phyloP scores from a whole-genome alignment of 2,329 filamentous ascomycete genomes.

The Bipolaris cookei region DNA sequence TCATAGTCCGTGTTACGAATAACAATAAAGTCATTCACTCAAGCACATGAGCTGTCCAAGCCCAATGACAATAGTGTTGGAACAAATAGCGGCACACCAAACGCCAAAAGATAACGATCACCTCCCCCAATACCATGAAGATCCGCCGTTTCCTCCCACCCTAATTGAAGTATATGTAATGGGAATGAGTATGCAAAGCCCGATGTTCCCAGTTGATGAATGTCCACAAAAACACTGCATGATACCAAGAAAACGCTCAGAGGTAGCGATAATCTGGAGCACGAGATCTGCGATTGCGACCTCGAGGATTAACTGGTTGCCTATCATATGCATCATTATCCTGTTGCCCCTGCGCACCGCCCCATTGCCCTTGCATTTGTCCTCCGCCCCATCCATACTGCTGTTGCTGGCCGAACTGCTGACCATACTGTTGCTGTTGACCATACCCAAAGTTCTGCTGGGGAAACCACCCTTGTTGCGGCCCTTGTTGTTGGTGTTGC shows the following conservation, averaged over 20 bases:
- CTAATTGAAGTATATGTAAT: not conserved
- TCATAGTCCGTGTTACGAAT: not conserved
- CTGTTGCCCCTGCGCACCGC: conserved; percentile 8
- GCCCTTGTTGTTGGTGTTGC: conserved; percentile 9
- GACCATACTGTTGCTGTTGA: conserved; percentile 11
- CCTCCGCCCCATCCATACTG: conserved; percentile 20
- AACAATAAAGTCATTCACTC: not conserved
- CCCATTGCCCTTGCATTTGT: conserved; percentile 13
- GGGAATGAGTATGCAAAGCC: not conserved
- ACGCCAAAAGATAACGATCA: not conserved
- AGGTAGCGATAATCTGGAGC: conserved; percentile 73
- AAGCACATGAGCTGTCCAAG: not conserved
- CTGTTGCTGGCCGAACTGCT: conserved; percentile 11
- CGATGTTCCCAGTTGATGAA: not conserved
- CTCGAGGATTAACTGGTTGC: conserved; percentile 92
- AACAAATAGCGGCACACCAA: not conserved
- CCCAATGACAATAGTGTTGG: not conserved
- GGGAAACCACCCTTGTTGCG: conserved; percentile 48
- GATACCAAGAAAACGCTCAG: conserved; percentile 2
- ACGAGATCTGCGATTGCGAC: conserved; percentile 76
- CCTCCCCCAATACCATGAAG: not conserved
- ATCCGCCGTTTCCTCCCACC: not conserved
- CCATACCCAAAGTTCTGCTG: conserved; percentile 58
- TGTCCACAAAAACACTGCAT: not conserved
- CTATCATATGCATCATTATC: conserved; percentile 79